Base-by-base conservation (phyloP, 2,329 filamentous ascomycete species). In the Cytospora schulzeri region DNA sequence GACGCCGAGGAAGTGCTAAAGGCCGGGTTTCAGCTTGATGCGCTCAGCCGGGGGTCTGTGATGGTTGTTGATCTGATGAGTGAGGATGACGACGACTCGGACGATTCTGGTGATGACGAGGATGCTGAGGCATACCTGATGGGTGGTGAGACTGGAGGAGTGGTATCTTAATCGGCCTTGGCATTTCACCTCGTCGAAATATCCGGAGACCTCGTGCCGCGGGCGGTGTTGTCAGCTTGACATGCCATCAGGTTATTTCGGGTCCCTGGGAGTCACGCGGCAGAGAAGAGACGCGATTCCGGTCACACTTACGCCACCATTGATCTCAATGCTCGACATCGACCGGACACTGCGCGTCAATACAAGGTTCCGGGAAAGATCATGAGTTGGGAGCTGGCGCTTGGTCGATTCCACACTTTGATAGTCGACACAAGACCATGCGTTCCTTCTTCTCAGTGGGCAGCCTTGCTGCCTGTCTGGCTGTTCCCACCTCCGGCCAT, bases 21-120 rank as follows among this genome's bases (percentile, higher is more conserved):
- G 55, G 69, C 69, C 2, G 69, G 69, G 0, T 71, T 71, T 28
- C 69, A 71, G 53, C 60, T 70, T n/a, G 69, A 71, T 35, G 54
- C 31, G 19, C 22, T 71, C 54, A 70, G 64, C 51, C 67, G 68
- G 2, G 69, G 67, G 5, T 64, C 68, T 2, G 62, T 71, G 3
- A 45, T 71, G 48, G 69, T 70, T 1, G 66, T 71, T 33, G 69
- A 71, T 52, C 24, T 71, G 38, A 68, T 71, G 67, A 60, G 41
- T 17, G 65, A 56, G 5, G 68, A 67, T 1, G 68, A 70, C 7
- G 66, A 69, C 0, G 64, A 66, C 7, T 64, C 67, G 12, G 64
- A 66, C 4, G 60, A 51, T 9, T 48, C 35, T 3, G 52, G 26
- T 45, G 67, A 63, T 11, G 66, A 67, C 12, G 67, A 68, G 14